Base-by-base conservation (phyloP, 1,284 basidiomycete genomes). In the Rhodotorula sp. region DNA sequence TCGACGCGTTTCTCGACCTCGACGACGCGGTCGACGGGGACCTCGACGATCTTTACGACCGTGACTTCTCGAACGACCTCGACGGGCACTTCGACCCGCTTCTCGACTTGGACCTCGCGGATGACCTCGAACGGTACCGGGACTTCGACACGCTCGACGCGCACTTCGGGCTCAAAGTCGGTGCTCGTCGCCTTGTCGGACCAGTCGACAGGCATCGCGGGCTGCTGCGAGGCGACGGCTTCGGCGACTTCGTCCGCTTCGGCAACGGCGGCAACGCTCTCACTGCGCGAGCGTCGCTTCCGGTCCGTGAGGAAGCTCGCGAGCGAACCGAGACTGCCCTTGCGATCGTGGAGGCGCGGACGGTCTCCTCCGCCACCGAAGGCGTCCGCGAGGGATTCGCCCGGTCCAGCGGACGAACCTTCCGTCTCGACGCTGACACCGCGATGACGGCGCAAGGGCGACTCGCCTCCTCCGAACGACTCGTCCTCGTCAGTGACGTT, bases 131-230 rank as follows among this genome's bases (percentile, higher is more conserved):
- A 43, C 23, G 43, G 57, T 6, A 49, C 47, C 1, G 43, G 81
- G 43, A 60, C 59, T 52, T 56, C 34, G 49, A 66, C 34, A 10
- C 64, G 47, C 46, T 86, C 58, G 62, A 64, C 29, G 39, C 43
- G 62, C 16, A 46, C 52, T 15, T 20, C 43, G 62, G 90, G 83
- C 79, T 90, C 89, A n/a, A 69, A 69, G 48, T 76, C 75, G 43
- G 75, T 76, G 68, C 68, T 66, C 39, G 70, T 72, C 5, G 31
- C 51, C 26, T 66, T 63, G 61, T 79, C 78, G 39, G 59, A 67
- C 69, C 63, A 69, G 31, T 71, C 74, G 64, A 76, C 65, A 10
- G 39, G 39, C 10, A 43, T 10, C 29, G 29, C 47, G 47, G 5
- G 21, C 48, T 29, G 31, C 48, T 29, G 31, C 21, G 47, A 8